A percentile compares a stretch with the other conserved stretches of the same genome.
Conservation (phyloP, 2,329 filamentous ascomycete genomes). For the Hysterium pulicare region DNA sequence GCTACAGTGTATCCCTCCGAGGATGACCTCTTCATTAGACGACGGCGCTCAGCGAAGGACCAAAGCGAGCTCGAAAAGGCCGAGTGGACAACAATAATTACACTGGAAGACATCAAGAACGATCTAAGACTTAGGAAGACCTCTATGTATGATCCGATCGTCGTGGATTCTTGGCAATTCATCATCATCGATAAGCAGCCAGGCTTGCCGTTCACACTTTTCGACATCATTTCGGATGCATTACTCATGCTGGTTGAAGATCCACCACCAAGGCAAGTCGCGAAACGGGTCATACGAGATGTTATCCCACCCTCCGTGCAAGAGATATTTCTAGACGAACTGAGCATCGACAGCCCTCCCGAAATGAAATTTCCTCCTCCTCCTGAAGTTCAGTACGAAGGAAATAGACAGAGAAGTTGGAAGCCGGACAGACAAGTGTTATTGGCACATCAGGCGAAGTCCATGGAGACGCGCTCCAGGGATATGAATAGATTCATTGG, state of each 20-base stretch:
- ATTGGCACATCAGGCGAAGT: slow-evolving; percentile 8
- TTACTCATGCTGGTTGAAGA: slow-evolving; percentile 23
- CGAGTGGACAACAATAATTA: slow-evolving; percentile 17
- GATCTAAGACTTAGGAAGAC: slow-evolving; percentile 16
- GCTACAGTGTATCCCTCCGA: slow-evolving; percentile 24
- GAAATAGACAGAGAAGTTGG: slow-evolving; percentile 19
- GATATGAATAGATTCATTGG: slow-evolving; percentile 25
- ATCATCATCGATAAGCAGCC: slow-evolving; percentile 28
- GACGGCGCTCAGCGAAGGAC: slow-evolving; percentile 13
- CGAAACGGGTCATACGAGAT: slow-evolving; percentile 21
- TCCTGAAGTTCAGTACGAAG: slow-evolving; percentile 23
- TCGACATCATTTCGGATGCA: slow-evolving; percentile 25
- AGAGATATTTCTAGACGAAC: slow-evolving; percentile 20
- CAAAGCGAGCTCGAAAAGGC: neutral
- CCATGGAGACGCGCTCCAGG: slow-evolving; percentile 5
- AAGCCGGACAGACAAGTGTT: slow-evolving; percentile 16
- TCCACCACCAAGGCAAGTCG: slow-evolving; percentile 17
- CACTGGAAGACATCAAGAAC: slow-evolving; percentile 27
- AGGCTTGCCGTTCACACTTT: slow-evolving; percentile 20
- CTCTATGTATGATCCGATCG: slow-evolving; percentile 27
- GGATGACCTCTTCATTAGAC: slow-evolving; percentile 22
- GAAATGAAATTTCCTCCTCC: slow-evolving; percentile 18
- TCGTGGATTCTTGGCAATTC: slow-evolving; percentile 31
- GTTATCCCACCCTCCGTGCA: slow-evolving; percentile 21
- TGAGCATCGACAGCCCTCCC: slow-evolving; percentile 13